A percentile compares a stretch with the other conserved stretches of the same genome.
Evolutionary conservation across 176 grass and related monocot genomes (phyloP).

Genomic region (Zea luxurians): DNA sequence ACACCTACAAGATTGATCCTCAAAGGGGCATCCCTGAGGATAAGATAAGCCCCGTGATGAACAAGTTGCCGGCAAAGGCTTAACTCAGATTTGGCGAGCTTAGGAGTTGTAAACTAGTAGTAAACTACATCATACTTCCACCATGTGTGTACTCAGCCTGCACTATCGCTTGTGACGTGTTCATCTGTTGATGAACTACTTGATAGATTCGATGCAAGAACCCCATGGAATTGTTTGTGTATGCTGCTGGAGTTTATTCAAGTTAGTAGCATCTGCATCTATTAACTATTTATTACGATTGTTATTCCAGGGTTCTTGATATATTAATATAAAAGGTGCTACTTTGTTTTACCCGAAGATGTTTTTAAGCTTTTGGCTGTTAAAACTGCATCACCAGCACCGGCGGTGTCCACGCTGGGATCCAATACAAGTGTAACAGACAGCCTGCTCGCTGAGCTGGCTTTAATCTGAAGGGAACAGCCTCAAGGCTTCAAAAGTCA

Average conservation of each 20-base stretch:
- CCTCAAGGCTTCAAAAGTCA: too few relatives aligned
- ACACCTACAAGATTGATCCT: constrained; percentile 66
- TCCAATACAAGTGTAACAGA: too few relatives aligned
- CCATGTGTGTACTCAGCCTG: not conserved
- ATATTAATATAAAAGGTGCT: not conserved
- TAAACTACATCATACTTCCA: not conserved
- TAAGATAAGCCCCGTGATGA: constrained; percentile 74
- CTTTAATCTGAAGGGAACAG: too few relatives aligned
- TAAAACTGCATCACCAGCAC: too few relatives aligned
- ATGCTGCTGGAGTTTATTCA: not conserved
- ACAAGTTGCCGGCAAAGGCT: constrained; percentile 62
- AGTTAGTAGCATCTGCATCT: not conserved
- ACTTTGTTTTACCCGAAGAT: not conserved
- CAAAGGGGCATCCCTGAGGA: constrained; percentile 67
- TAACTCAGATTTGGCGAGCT: constrained; percentile 30
- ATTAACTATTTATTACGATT: not conserved
- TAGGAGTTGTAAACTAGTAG: not conserved
- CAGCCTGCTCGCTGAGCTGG: too few relatives aligned
- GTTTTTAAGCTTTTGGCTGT: not conserved
- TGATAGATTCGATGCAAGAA: not conserved
- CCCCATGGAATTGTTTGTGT: not conserved
- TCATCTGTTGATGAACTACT: not conserved
- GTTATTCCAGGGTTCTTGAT: not conserved
- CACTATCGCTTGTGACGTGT: not conserved
- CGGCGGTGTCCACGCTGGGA: too few relatives aligned